Percentiles rank a stretch among this genome's conserved stretches.
Conservation (phyloP, 2,329 filamentous ascomycete species). For the Capronia coronata region DNA sequence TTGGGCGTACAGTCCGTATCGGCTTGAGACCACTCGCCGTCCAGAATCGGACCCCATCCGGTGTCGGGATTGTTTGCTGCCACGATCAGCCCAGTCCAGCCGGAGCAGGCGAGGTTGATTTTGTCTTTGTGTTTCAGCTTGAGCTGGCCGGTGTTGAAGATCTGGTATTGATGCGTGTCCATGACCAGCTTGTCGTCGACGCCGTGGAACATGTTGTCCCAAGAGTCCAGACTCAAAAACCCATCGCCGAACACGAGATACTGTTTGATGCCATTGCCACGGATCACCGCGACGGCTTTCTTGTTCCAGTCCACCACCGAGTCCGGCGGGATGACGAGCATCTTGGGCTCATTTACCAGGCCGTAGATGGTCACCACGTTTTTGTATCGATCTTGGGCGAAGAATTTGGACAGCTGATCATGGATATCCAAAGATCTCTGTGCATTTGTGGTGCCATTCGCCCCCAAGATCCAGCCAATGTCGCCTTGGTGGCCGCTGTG, state of each 20-base stretch:
- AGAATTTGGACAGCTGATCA: constrained; percentile 80
- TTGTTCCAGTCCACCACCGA: constrained; percentile 75
- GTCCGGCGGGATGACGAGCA: constrained; percentile 59
- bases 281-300: constrained; percentile 64
- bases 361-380: constrained; percentile 92
- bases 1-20: constrained; percentile 87
- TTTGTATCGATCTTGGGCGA: constrained; percentile 84
- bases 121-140: constrained; percentile 74
- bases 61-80: constrained; percentile 57
- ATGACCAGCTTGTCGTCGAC: constrained; percentile 65
- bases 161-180: constrained; percentile 98
- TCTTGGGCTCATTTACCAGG: constrained; percentile 86
- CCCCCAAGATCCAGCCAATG: constrained; percentile 88
- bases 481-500: constrained; percentile 77
- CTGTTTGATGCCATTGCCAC: constrained; percentile 65
- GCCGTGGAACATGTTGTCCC: constrained; percentile 73
- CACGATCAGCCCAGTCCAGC: constrained; percentile 74
- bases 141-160: constrained; percentile 89
- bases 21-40: constrained; percentile 95
- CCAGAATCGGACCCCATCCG: constrained; percentile 84
- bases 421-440: constrained; percentile 82
- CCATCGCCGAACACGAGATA: constrained; percentile 87
- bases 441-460: constrained; percentile 68
- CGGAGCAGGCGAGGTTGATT: constrained; percentile 76
- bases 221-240: constrained; percentile 84